Conservation (phyloP, 352 stramenopile genomes). For the Phytophthora multivora region DNA sequence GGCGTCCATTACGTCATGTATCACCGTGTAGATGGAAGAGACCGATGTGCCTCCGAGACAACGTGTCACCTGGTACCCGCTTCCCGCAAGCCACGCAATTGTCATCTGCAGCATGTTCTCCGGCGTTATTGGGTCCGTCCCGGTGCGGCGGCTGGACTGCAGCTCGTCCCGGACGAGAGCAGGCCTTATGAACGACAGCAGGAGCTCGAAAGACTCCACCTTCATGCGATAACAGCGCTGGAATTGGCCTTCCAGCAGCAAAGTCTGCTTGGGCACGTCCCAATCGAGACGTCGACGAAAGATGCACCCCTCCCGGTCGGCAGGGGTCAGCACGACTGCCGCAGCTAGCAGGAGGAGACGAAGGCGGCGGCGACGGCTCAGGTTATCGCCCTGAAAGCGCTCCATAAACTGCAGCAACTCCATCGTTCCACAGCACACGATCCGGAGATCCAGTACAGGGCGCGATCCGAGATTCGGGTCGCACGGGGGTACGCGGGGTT, state of each 20-base stretch:
- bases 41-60: not conserved
- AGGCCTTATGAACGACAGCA: not conserved
- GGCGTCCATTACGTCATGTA: conserved; percentile 1
- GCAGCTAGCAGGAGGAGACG: too few relatives aligned
- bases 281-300: not conserved
- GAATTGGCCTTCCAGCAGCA: conserved; percentile 13
- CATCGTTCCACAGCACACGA: not conserved
- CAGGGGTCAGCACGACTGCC: too few relatives aligned
- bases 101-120: conserved; percentile 17
- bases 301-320: not conserved
- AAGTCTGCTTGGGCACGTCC: not conserved
- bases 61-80: conserved; percentile 7
- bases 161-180: not conserved
- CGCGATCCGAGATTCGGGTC: not conserved
- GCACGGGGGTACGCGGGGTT: too few relatives aligned
- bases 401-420: too few relatives aligned
- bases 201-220: not conserved
- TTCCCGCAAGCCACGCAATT: conserved; percentile 13
- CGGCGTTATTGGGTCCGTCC: not conserved
- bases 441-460: not conserved
- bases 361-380: not conserved
- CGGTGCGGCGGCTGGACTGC: not conserved
- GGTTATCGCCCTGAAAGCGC: too few relatives aligned
- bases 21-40: conserved; percentile 1
- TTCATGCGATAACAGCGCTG: conserved; percentile 9